Base-by-base conservation (phyloP, 2,329 filamentous ascomycete species). In the Xylariaceae sp. region DNA sequence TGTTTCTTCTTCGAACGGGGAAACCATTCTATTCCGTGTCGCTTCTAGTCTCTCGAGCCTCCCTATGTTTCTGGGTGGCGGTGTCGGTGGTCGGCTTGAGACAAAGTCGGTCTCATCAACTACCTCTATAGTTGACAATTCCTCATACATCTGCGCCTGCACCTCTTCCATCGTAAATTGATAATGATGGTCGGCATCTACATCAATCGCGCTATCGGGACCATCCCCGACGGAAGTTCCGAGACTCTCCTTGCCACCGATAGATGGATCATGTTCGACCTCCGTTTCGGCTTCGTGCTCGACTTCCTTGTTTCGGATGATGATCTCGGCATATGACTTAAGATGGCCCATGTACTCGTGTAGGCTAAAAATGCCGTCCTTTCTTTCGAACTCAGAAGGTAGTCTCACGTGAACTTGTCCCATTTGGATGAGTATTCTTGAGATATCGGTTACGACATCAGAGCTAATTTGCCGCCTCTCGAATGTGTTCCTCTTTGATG, bases 291-390 rank as follows among this genome's bases (percentile, higher is more conserved):
- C 35, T 38, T 57, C 55, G 19, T 59, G 54, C 39, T 59, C 58
- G 32, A 36, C 49, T 44, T 63, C 60, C 47, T 53, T 57, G 6
- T 5, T 42, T 9, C 47, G 50, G 7, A 66, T 55, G n/a, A 65
- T 51, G 6, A 58, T 56, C 40, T 65, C 56, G 35, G 68, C 68
- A 69, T 89, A 87, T 56, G 84, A 80, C 6, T 85, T 85, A 6
- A 90, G 77, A 0, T 85, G 81, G 62, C 87, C 85, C 52, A 85
- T 76, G 53, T 87, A 83, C 18, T 80, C 85, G 50, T 85, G 83
- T n/a, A 83, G 80, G 3, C 77, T 81, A 1, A 83, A 81, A 53
- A 88, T 82, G 47, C 86, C 83, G n/a, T 84, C 78, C 67, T 81
- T 83, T 53, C 78, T 79, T 61, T 82, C 83, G 64, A 89, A 62